Evolutionary conservation across 495 filamentous ascomycete species (phyloP).

Genomic region (Daldinia grandis): DNA sequence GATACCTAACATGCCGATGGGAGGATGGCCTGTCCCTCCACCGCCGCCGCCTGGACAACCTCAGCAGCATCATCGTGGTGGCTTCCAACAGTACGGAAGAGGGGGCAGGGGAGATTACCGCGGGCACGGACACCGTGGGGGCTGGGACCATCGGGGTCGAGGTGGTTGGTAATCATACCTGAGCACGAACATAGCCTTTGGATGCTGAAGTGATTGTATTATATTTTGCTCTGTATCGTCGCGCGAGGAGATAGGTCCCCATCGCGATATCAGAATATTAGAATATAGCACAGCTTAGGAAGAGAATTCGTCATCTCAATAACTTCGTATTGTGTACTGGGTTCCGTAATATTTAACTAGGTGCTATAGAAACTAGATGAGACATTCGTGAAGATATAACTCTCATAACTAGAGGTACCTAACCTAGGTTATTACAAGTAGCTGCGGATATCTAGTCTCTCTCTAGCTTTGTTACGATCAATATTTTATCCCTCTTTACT

Average conservation of each 20-base stretch:
- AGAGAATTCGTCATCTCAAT: not conserved
- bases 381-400: not conserved
- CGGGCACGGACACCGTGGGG: conserved; percentile 43
- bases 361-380: not conserved
- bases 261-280: not conserved
- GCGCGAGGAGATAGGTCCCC: not conserved
- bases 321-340: not conserved
- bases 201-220: not conserved
- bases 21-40: conserved; percentile 38
- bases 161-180: conserved; percentile 29
- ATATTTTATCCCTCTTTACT: not conserved
- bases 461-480: not conserved
- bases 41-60: conserved; percentile 33
- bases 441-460: not conserved
- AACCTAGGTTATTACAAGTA: not conserved
- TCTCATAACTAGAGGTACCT: not conserved
- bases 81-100: conserved; percentile 44
- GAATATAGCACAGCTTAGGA: not conserved
- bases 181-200: not conserved
- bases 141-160: conserved; percentile 41
- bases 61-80: conserved; percentile 27
- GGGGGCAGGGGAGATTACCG: conserved; percentile 43
- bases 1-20: conserved; percentile 37
- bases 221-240: not conserved
- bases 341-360: not conserved